Evolutionary conservation across 139 green algal genomes (phyloP).

Genomic region (Tetraselmis chui): DNA sequence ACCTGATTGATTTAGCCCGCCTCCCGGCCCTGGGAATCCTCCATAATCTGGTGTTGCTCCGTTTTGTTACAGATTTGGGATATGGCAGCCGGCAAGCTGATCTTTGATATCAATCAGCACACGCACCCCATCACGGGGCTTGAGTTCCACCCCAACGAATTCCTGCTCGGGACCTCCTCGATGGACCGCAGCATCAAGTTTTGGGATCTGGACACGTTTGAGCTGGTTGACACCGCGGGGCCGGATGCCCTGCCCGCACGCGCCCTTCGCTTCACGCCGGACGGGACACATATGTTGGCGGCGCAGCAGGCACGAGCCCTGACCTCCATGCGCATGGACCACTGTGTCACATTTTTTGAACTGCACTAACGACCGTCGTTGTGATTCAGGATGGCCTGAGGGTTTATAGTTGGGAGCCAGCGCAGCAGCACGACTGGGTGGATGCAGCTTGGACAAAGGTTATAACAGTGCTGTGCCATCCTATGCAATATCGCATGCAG

Average conservation of each 20-base stretch:
- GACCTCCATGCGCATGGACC: conserved; percentile 11
- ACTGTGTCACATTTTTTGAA: conserved; percentile 13
- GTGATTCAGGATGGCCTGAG: conserved; percentile 40
- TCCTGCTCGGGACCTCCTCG: conserved; percentile 62
- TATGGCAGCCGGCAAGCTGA: conserved; percentile 48
- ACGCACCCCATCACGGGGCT: conserved; percentile 54
- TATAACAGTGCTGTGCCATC: conserved; percentile 12
- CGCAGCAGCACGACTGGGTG: conserved; percentile 49
- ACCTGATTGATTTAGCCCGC: conserved; percentile 4
- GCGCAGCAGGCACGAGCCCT: not conserved
- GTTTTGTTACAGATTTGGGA: conserved; percentile 66
- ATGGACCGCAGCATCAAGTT: conserved; percentile 62
- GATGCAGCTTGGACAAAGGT: conserved; percentile 57
- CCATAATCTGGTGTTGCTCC: not conserved
- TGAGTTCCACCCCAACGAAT: conserved; percentile 77
- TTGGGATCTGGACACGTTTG: conserved; percentile 76
- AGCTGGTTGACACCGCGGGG: conserved; percentile 41
- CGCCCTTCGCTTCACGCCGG: conserved; percentile 56
- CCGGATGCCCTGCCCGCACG: conserved; percentile 48
- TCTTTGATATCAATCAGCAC: conserved; percentile 55
- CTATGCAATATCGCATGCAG: not conserved
- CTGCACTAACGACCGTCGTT: conserved; percentile 1
- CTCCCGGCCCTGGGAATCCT: too few relatives aligned
- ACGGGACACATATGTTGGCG: conserved; percentile 55
- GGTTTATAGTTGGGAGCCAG: conserved; percentile 64